Percentiles rank a stretch among this genome's conserved stretches.
These are phyloP conservation scores for Metarhizium brunneum DNA, from an alignment of 2,329 filamentous ascomycete species.

Conservation along the genomic window DNA sequence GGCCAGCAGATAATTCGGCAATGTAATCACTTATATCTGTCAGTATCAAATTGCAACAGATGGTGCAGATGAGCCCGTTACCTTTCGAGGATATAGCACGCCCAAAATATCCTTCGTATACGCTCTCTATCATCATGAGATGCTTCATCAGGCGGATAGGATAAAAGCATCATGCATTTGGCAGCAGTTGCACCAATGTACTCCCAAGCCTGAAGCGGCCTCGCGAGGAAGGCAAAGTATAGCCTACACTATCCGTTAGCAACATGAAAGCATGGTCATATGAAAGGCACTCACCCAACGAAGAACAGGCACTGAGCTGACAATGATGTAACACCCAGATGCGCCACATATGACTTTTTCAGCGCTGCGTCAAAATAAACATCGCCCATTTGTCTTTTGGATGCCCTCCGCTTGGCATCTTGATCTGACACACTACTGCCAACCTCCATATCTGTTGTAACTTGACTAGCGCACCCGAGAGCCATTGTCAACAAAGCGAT, in stretches of 20 bases:
- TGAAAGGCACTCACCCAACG: constrained; percentile 28
- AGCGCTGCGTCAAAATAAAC: constrained; percentile 37
- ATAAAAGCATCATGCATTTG: constrained; percentile 39
- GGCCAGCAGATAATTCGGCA: constrained; percentile 40
- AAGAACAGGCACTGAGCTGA: constrained; percentile 42
- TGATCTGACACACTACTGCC: constrained; percentile 10
- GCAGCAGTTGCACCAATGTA: constrained; percentile 39
- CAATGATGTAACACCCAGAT: constrained; percentile 34
- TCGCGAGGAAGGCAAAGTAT: constrained; percentile 39
- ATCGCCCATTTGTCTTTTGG: constrained; percentile 26
- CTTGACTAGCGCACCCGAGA: constrained; percentile 35
- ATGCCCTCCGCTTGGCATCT: constrained; percentile 20
- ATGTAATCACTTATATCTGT: constrained; percentile 36
- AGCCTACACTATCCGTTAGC: constrained; percentile 18
- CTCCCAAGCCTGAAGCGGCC: constrained; percentile 43
- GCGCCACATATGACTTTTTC: constrained; percentile 34
- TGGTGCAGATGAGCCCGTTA: constrained; percentile 5
- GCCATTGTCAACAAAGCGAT: constrained; percentile 37
- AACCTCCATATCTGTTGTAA: constrained; percentile 19
- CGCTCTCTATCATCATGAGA: constrained; percentile 34
- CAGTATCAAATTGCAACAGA: background rate
- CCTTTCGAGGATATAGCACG: constrained; percentile 45
- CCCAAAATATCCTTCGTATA: constrained; percentile 43
- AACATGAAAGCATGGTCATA: background rate
- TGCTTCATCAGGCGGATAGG: constrained; percentile 28